Conservation (phyloP, 768 basidiomycete species). For the Artomyces pyxidatus region DNA sequence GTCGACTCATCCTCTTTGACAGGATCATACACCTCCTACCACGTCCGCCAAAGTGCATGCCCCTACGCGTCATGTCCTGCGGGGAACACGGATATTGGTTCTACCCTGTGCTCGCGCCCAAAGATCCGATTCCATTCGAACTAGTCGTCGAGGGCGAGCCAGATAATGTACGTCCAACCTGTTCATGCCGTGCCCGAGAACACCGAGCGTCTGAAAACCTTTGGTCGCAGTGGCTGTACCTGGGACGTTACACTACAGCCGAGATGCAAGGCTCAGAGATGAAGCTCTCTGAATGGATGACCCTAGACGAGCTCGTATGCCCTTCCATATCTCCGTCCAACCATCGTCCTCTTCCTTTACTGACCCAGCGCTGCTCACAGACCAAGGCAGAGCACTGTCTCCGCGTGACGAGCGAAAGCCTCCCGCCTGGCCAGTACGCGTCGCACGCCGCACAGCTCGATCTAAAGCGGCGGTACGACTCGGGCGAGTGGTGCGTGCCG, state of each 20-base stretch:
- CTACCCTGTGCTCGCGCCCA: constrained; percentile 13
- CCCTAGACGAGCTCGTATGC: constrained; percentile 23
- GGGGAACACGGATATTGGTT: constrained; percentile 27
- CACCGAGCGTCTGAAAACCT: neutral
- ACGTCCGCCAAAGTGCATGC: constrained; percentile 23
- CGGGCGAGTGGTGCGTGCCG: constrained; percentile 20
- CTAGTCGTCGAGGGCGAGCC: constrained; percentile 21
- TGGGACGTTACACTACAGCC: constrained; percentile 19
- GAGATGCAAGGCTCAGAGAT: constrained; percentile 19
- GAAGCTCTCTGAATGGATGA: constrained; percentile 25
- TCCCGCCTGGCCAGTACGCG: constrained; percentile 1
- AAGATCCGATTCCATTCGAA: constrained; percentile 18
- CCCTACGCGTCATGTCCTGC: constrained; percentile 19
- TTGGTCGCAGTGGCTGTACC: constrained; percentile 22
- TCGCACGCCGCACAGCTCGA: constrained; percentile 4
- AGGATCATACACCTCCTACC: constrained; percentile 20
- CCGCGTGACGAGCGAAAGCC: constrained; percentile 13
- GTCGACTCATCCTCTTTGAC: neutral
- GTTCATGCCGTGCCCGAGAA: too few species aligned
- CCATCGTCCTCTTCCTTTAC: too few species aligned
- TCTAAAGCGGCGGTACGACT: constrained; percentile 20
- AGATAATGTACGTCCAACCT: constrained; percentile 14
- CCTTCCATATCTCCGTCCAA: neutral
- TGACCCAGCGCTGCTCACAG: too few species aligned
- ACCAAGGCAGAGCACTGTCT: constrained; percentile 18